phyloP scores from a whole-genome alignment of 129 eudicot species.

The Escallonia herrerae region DNA sequence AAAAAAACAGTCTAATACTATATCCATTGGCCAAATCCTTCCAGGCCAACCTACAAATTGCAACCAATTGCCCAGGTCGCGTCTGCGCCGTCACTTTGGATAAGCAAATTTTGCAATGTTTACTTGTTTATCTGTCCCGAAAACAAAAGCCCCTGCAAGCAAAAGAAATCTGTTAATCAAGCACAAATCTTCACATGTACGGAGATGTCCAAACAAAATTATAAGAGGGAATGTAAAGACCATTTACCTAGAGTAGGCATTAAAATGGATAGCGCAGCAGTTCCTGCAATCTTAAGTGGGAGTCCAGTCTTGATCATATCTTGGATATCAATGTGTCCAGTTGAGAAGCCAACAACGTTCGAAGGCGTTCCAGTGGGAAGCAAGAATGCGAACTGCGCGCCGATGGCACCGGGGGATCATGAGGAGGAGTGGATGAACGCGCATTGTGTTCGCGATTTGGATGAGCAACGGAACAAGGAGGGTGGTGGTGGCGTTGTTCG shows the following conservation, averaged over 20 bases:
- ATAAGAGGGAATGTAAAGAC: no score
- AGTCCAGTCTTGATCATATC: constrained; percentile 65
- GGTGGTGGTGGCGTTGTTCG: constrained; percentile 77
- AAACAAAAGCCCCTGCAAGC: no score
- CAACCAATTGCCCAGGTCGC: no score
- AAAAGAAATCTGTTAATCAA: no score
- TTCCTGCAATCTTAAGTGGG: constrained; percentile 55
- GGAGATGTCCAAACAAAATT: no score
- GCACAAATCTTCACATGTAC: no score
- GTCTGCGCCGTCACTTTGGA: no score
- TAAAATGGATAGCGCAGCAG: constrained; percentile 35
- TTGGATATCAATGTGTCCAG: constrained; percentile 55
- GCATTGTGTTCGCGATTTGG: constrained; percentile 58
- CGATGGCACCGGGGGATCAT: constrained; percentile 79
- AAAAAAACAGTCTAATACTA: no score
- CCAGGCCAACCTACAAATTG: no score
- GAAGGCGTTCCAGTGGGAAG: constrained; percentile 84
- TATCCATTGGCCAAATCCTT: no score
- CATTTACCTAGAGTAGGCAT: constrained; percentile 86
- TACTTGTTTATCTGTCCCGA: no score
- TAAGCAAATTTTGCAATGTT: no score
- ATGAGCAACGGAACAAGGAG: constrained; percentile 63
- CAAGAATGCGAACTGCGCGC: constrained; percentile 66
- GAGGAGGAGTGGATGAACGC: constrained; percentile 57
- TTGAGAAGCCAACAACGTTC: constrained; percentile 65